A percentile compares a stretch with the other conserved stretches of the same genome.
phyloP scores from a whole-genome alignment of 1,284 basidiomycete genomes.

The Irpex sp. region DNA sequence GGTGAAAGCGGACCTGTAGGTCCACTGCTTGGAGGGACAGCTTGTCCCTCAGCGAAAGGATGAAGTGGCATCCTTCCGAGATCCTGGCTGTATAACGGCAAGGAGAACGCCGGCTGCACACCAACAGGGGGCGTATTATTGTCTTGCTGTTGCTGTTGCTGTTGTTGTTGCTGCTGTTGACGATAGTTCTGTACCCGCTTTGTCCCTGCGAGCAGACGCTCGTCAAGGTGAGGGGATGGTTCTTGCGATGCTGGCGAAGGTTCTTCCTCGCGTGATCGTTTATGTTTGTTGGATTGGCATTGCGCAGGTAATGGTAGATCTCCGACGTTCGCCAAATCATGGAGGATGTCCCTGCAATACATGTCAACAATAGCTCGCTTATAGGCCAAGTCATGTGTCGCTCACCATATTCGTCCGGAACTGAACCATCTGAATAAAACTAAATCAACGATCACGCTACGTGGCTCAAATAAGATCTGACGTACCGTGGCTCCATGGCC shows the following conservation, averaged over 20 bases:
- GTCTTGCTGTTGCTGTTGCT: background rate
- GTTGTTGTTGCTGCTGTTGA: background rate
- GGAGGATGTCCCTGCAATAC: slow-evolving; percentile 18
- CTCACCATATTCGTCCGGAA: slow-evolving; percentile 44
- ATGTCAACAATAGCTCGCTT: slow-evolving; percentile 52
- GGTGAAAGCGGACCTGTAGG: background rate
- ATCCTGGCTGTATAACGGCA: slow-evolving; percentile 6
- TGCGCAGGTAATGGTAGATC: slow-evolving; percentile 54
- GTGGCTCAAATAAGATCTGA: slow-evolving; percentile 24
- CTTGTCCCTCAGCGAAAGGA: background rate
- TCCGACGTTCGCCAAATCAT: slow-evolving; percentile 58
- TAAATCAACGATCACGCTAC: background rate
- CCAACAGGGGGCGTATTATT: background rate
- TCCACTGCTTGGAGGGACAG: background rate
- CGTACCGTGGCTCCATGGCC: background rate
- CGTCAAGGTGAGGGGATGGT: background rate
- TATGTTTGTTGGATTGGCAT: slow-evolving; percentile 38
- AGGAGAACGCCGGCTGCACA: background rate
- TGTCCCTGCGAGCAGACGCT: background rate
- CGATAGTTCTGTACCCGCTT: slow-evolving; percentile 1
- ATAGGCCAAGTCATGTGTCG: slow-evolving; percentile 59
- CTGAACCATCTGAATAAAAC: background rate
- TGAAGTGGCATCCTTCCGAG: slow-evolving; percentile 6
- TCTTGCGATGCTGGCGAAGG: slow-evolving; percentile 19
- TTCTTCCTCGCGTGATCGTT: slow-evolving; percentile 48